Conservation (phyloP, 805 yeast genomes). For the Wickerhamiella allomyrinae region DNA sequence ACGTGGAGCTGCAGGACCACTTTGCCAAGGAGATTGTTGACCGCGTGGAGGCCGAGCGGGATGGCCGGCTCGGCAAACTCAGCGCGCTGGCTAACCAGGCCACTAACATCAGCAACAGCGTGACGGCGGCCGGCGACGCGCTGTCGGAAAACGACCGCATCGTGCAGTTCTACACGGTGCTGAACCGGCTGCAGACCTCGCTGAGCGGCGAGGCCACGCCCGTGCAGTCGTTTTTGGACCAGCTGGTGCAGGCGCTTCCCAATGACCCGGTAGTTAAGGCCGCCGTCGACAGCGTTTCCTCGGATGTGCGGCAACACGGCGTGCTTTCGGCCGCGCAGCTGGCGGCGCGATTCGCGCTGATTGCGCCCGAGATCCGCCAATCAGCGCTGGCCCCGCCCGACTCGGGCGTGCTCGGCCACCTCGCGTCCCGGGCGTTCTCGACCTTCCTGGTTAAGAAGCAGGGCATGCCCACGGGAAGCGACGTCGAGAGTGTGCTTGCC, state of each 20-base stretch:
- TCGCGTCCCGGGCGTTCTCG: conserved; percentile 66
- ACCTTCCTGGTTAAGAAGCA: conserved; percentile 59
- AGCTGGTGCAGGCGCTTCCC: conserved; percentile 26
- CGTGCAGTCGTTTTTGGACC: conserved; percentile 23
- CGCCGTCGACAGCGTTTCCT: conserved; percentile 36
- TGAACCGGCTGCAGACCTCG: conserved; percentile 30
- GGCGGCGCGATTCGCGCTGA: conserved; percentile 60
- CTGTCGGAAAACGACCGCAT: conserved; percentile 28
- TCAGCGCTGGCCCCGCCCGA: conserved; percentile 86
- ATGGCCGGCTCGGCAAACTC: conserved; percentile 61
- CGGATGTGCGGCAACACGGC: conserved; percentile 34
- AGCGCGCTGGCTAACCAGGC: conserved; percentile 44
- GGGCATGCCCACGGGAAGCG: conserved; percentile 70
- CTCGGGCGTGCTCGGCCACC: conserved; percentile 88
- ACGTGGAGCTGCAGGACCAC: conserved; percentile 54
- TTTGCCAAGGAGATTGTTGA: conserved; percentile 44
- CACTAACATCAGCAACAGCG: conserved; percentile 35
- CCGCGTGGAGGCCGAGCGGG: conserved; percentile 58
- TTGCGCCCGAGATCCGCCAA: conserved; percentile 75
- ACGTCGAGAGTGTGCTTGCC: conserved; percentile 78
- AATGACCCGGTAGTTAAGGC: conserved; percentile 38
- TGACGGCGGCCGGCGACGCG: conserved; percentile 27
- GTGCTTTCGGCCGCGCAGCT: conserved; percentile 68
- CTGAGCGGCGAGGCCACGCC: conserved; percentile 29
- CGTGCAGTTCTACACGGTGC: conserved; percentile 31